phyloP scores from a whole-genome alignment of 2,329 filamentous ascomycete species.

The Eurotiales sp. region DNA sequence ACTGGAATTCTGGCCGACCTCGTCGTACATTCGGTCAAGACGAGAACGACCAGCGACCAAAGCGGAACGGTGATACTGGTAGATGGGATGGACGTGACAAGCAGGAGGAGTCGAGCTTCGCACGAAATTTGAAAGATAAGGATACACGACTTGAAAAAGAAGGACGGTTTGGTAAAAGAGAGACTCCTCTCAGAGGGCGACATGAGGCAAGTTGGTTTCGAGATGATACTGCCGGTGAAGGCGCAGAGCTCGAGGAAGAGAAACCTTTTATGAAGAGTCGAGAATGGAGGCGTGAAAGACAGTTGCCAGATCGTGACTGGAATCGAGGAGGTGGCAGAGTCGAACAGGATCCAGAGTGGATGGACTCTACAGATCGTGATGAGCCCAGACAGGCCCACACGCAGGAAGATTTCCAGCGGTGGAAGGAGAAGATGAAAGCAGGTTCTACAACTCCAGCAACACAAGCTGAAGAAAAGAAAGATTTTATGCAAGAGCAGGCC shows the following conservation, averaged over 20 bases:
- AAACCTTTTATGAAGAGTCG: constrained; percentile 54
- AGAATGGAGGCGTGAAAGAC: constrained; percentile 57
- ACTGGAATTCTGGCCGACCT: constrained; percentile 39
- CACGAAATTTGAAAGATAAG: constrained; percentile 51
- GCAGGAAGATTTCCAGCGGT: constrained; percentile 87
- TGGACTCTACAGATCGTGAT: constrained; percentile 67
- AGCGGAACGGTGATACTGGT: constrained; percentile 42
- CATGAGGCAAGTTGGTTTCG: constrained; percentile 73
- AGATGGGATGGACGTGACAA: constrained; percentile 42
- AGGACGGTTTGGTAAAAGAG: constrained; percentile 52
- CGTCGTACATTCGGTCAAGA: constrained; percentile 40
- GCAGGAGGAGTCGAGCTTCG: constrained; percentile 49
- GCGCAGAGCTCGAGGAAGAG: constrained; percentile 39
- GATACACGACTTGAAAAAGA: constrained; percentile 44
- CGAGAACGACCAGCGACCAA: constrained; percentile 37
- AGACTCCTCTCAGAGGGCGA: constrained; percentile 62
- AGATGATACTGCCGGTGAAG: constrained; percentile 46
- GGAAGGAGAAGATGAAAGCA: constrained; percentile 87
- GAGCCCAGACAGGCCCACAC: constrained; percentile 70
- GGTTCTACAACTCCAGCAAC: constrained; percentile 42
- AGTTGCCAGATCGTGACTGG: constrained; percentile 52
- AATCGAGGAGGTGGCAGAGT: constrained; percentile 47
- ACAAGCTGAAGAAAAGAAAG: constrained; percentile 44
- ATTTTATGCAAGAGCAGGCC: constrained; percentile 25
- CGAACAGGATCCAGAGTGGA: constrained; percentile 87